Evolutionary conservation across 2,329 filamentous ascomycete genomes (phyloP), one percentile per base, ranked within the genome.

Genomic region (Aspergillus neotritici): DNA sequence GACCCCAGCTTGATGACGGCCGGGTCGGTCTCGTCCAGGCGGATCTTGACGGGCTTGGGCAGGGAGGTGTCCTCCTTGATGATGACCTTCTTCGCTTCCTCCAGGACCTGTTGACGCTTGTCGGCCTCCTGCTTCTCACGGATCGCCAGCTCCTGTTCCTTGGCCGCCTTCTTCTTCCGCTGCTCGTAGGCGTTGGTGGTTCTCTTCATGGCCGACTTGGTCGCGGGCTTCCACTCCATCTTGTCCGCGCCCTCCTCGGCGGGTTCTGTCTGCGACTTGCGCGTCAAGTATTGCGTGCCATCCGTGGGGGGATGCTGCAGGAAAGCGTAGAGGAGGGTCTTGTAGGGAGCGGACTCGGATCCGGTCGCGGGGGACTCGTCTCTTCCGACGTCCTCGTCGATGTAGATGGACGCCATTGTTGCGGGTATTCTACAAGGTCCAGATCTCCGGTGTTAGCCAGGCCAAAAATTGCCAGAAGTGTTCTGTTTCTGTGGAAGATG

Each of bases 161-260:
- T 89, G 56, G 79, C 79, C 34, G 84, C 77, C 76, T 94, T 94
- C 77, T 88, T 90, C 78, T 87, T 86, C 67, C 87, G 81, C 51
- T 77, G 75, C 54, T 88, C 86, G 52, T 81, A 81, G 51, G 82
- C 81, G 65, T 82, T 83, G 71, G 80, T 80, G 4, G 84, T 86
- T 71, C 94, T 94, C 75, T 94, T 95, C 62, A 88, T 67, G 15
- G 87, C 87, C 47, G 84, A 86, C 73, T 93, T 94, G 48, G 86
- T 83, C 14, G 82, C 84, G 43, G 84, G 82, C 71, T 90, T 91
- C 85, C 84, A 95, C 56, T 81, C 77, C 51, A 83, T 68, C 52
- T 80, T 77, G 57, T 87, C 86, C 49, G 81, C 82, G 61, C 77
- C 77, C 54, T 77, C 75, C 43, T 71, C 76, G n/a, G 77, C 68